Evolutionary conservation across 805 yeast genomes (phyloP).

Genomic region (Nakazawaea ishiwadae): DNA sequence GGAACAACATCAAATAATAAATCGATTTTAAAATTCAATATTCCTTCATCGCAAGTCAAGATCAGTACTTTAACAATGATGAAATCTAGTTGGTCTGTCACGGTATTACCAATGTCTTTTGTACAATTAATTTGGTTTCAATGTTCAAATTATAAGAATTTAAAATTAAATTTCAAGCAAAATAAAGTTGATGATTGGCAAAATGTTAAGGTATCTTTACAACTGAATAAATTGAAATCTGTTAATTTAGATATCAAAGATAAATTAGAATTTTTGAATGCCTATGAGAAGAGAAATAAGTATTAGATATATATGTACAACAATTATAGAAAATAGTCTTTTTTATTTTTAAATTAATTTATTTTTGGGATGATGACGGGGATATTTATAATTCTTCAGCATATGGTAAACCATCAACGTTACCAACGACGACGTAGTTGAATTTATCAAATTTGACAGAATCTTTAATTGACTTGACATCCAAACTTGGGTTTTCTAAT

Average conservation of each 20-base stretch:
- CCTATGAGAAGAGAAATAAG: neutral
- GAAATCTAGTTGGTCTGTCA: constrained; percentile 5
- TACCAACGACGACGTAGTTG: constrained; percentile 89
- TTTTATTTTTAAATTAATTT: neutral
- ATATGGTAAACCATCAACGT: constrained; percentile 79
- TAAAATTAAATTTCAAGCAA: constrained; percentile 2
- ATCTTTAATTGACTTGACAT: constrained; percentile 30
- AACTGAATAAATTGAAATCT: constrained; percentile 4
- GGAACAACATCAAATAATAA: constrained; percentile 87
- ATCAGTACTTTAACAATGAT: constrained; percentile 5
- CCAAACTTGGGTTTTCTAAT: constrained; percentile 38
- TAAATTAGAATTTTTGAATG: constrained; percentile 2
- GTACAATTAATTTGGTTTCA: neutral
- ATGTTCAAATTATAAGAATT: neutral
- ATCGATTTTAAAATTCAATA: constrained; percentile 54
- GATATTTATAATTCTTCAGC: constrained; percentile 78
- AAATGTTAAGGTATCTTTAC: neutral
- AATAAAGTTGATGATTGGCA: neutral
- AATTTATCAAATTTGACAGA: constrained; percentile 42
- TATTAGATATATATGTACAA: too few relatives aligned
- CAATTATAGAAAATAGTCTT: neutral
- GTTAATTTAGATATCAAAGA: constrained; percentile 8
- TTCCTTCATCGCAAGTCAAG: neutral
- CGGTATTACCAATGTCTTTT: constrained; percentile 1
- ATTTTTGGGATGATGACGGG: neutral